Evolutionary conservation across 129 eudicot species (phyloP).

Genomic region (Escallonia herrerae): DNA sequence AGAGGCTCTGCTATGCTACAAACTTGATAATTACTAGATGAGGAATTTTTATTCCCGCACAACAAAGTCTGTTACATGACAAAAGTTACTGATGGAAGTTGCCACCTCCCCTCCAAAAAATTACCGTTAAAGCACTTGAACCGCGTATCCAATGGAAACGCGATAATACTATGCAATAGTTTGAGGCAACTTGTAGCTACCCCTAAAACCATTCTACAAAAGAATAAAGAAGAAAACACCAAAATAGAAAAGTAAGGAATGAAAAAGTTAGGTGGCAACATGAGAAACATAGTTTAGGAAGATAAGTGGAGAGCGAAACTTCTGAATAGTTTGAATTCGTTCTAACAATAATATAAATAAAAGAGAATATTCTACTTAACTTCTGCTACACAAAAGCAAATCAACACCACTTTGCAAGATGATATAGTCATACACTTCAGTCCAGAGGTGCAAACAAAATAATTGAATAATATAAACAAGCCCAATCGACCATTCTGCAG

Average conservation of each 20-base stretch:
- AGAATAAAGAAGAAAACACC: background rate
- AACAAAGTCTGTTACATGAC: too few species aligned
- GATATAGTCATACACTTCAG: background rate
- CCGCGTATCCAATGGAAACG: too few species aligned
- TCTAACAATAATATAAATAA: background rate
- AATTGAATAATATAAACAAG: too few species aligned
- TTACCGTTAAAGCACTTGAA: too few species aligned
- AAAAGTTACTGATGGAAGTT: too few species aligned
- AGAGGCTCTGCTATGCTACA: too few species aligned
- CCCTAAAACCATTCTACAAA: too few species aligned
- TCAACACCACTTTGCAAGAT: background rate
- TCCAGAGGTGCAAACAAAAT: background rate
- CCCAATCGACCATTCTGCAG: background rate
- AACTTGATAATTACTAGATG: too few species aligned
- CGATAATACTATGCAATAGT: too few species aligned
- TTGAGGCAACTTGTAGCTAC: too few species aligned
- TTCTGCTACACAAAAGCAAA: slow-evolving; percentile 8
- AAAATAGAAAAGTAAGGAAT: background rate
- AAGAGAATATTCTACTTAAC: background rate
- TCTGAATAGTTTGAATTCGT: background rate
- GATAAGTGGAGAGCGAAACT: background rate
- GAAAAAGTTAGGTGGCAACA: background rate
- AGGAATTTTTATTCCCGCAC: too few species aligned
- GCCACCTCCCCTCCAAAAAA: too few species aligned
- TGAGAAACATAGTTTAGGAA: background rate